phyloP scores from a whole-genome alignment of 441 rosid species.

The Adansonia madagascariensis region DNA sequence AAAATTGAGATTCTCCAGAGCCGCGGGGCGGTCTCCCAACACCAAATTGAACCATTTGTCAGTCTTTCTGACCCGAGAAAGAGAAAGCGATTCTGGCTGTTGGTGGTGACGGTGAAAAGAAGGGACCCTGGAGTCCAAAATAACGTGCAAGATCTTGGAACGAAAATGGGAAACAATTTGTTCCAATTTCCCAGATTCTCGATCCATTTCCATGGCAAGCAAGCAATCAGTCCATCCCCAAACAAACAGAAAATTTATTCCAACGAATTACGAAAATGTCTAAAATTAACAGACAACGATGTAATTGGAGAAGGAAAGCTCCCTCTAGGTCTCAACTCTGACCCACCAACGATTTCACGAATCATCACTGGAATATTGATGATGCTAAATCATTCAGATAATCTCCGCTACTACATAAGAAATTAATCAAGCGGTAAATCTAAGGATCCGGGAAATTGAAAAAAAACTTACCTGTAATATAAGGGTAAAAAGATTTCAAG shows the following conservation, averaged over 20 bases:
- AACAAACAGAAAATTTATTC: conserved; percentile 4
- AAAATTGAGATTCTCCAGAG: conserved; percentile 64
- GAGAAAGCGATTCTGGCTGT: conserved; percentile 36
- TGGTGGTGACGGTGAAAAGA: conserved; percentile 56
- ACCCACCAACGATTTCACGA: conserved; percentile 16
- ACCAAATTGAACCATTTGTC: conserved; percentile 92
- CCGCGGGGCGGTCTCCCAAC: conserved; percentile 83
- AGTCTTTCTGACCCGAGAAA: conserved; percentile 56
- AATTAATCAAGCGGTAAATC: not conserved
- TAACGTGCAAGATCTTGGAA: conserved; percentile 73
- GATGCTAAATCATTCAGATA: conserved; percentile 3
- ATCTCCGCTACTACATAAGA: not conserved
- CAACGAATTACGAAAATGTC: not conserved
- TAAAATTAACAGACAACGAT: not conserved
- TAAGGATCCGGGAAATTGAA: not conserved
- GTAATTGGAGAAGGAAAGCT: conserved; percentile 13
- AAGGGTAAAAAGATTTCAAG: not conserved
- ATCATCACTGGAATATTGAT: not conserved
- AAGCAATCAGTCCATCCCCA: conserved; percentile 17
- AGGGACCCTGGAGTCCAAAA: conserved; percentile 80
- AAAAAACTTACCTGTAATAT: not conserved
- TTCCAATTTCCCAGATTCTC: conserved; percentile 63
- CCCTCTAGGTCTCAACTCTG: not conserved
- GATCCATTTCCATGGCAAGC: conserved; percentile 31
- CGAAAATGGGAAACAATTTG: conserved; percentile 74